Evolutionary conservation across 495 filamentous ascomycete genomes (phyloP).

Genomic region (Penicillium simplicissimum): DNA sequence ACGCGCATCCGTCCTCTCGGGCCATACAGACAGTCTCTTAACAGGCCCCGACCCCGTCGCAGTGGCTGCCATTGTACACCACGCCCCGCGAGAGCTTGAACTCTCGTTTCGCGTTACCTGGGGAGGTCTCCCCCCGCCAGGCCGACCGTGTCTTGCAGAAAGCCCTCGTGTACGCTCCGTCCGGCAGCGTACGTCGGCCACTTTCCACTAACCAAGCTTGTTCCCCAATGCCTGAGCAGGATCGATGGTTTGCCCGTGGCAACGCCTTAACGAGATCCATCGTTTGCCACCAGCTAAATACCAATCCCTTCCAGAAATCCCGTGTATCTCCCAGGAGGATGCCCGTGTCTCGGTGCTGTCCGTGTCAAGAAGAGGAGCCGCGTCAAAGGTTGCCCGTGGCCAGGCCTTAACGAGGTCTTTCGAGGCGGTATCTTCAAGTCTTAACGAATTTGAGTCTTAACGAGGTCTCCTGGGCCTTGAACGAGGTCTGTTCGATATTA

Average conservation of each 20-base stretch:
- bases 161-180: slow-evolving; percentile 14
- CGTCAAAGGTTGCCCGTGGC: slow-evolving; percentile 14
- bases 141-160: slow-evolving; percentile 21
- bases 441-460: slow-evolving; percentile 20
- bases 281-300: slow-evolving; percentile 18
- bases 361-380: slow-evolving; percentile 12
- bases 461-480: slow-evolving; percentile 21
- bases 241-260: slow-evolving; percentile 13
- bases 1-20: slow-evolving; percentile 19
- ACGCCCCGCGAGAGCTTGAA: slow-evolving; percentile 8
- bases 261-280: slow-evolving; percentile 16
- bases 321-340: slow-evolving; percentile 18
- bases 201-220: slow-evolving; percentile 24
- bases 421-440: slow-evolving; percentile 8
- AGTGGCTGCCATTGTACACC: slow-evolving; percentile 18
- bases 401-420: slow-evolving; percentile 20
- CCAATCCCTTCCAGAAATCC: slow-evolving; percentile 13
- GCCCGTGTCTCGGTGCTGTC: slow-evolving; percentile 17
- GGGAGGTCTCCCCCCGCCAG: slow-evolving; percentile 15
- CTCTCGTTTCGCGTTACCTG: slow-evolving; percentile 17
- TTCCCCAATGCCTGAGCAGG: slow-evolving; percentile 14
- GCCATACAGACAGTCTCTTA: slow-evolving; percentile 19
- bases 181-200: slow-evolving; percentile 16
- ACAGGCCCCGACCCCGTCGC: slow-evolving; percentile 14
- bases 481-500: slow-evolving; percentile 21